Base-by-base conservation (phyloP, 2,329 filamentous ascomycete genomes). In the Phaeosphaeriaceae sp. region DNA sequence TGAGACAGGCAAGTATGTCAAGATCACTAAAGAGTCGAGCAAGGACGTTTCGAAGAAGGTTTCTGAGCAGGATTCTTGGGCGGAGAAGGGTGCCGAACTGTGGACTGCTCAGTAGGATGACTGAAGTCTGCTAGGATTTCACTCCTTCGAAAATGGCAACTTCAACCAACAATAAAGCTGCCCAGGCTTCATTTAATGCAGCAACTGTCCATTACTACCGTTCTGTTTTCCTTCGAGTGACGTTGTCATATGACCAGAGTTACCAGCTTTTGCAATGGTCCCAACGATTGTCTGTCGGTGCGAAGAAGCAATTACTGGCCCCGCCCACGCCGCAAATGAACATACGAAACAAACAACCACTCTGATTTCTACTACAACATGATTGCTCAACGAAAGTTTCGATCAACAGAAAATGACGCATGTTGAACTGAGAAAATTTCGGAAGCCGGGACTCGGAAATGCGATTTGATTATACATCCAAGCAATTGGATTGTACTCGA, bases 1-100 rank as follows among this genome's bases (percentile, higher is more conserved):
- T 2, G 56, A 64, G 24, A 66, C 66, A 5, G 64, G 61, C 1
- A 67, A 65, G 48, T 67, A 67, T 44, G 62, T 66, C 17, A 67
- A 67, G 53, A 57, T 67, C 19, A 65, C 54, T n/a, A 66, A 53
- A 22, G 27, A 33, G 22, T 10, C 44, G 33, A 31, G 25, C 24
- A 58, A 52, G 31, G 48, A 19, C 45, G 11, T 33, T 5, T 27
- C 20, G 7, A 21, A 44, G 15, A 24, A 56, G 33, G 47, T 46
- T 17, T n/a, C 25, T 13, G 46, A 20, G 7, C 48, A 27, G 17
- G 45, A 49, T 7, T 42, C 24, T 10, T 55, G 54, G 54, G 51
- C 27, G 25, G 56, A 60, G 17, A 53, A 36, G 15, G 60, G 64
- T 46, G 57, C 57, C 21, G 40, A 40, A 19, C 31, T 60, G 13